Evolutionary conservation across 805 yeast species (phyloP), one percentile per base, ranked within the genome.

Genomic region (Wickerhamiella sergipiensis): DNA sequence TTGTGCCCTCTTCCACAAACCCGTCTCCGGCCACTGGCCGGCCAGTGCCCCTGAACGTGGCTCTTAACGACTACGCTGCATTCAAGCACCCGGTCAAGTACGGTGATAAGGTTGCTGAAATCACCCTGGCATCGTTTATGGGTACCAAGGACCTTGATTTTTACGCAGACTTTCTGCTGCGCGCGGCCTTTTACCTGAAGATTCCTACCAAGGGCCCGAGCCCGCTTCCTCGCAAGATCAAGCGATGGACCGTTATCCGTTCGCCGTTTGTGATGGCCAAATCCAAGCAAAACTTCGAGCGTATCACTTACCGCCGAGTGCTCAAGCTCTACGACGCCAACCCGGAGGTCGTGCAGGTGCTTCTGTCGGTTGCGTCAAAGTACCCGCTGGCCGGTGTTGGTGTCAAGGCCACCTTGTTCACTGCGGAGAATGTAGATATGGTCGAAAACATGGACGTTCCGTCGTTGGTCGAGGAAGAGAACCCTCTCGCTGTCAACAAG

Each of bases 241-340:
- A 90, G 67, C 77, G 88, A 59, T 90, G 95, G 86, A 92, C 98
- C 0, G 95, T 92, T 44, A 88, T 83, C 61, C 78, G 82, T 65
- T 81, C 95, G 2, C 97, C 97, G 1, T 92, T 92, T 65, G 95
- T 85, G 19, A 92, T 86, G 63, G 95, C 97, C 49, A 89, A 88
- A 66, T 76, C 92, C 9, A 92, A 92, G 70, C 95, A 90, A 71
- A 92, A 90, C 72, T 92, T 85, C 69, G 85, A 85, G 71, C 81
- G 97, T 71, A 75, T 78, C 47, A 92, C 97, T 1, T 85, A 79
- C 65, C 79, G 82, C 59, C 78, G 95, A 55, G 65, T 77, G 53
- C 72, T 92, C 57, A 75, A 74, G 57, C 84, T 87, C 26, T 88
- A 78, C 74, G 97, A 92, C 66, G 78, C 95, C 17, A 80, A 84